Evolutionary conservation across 495 filamentous ascomycete genomes (phyloP).

Genomic region (Friedmanniomyces endolithicus): DNA sequence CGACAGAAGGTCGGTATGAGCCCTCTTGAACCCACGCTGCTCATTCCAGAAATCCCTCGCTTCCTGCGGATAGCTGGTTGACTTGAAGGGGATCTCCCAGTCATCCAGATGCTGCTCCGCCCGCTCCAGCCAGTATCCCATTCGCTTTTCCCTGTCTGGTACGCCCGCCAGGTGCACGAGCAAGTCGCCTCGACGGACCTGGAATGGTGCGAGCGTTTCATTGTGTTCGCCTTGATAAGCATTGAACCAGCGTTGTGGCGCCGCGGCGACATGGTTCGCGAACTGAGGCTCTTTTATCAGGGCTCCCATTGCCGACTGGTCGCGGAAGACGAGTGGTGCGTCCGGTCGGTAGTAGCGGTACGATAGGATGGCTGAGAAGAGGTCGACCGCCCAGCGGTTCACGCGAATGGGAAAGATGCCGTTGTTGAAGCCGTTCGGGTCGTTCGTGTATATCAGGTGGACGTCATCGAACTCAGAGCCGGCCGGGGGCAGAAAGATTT

Average conservation of each 20-base stretch:
- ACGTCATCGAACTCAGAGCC: conserved; percentile 30
- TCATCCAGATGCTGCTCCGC: conserved; percentile 31
- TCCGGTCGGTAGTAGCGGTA: conserved; percentile 35
- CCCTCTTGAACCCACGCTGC: conserved; percentile 13
- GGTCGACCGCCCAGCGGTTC: conserved; percentile 36
- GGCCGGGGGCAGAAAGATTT: conserved; percentile 40
- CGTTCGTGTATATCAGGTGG: conserved; percentile 37
- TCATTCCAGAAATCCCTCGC: conserved; percentile 30
- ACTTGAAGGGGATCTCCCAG: conserved; percentile 30
- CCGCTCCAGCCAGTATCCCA: conserved; percentile 25
- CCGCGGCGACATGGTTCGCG: conserved; percentile 13
- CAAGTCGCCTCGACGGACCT: conserved; percentile 27
- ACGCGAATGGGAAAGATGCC: conserved; percentile 43
- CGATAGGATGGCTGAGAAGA: conserved; percentile 36
- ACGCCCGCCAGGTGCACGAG: conserved; percentile 32
- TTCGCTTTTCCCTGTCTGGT: conserved; percentile 22
- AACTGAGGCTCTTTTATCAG: conserved; percentile 28
- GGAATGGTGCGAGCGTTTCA: conserved; percentile 22
- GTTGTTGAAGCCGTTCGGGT: conserved; percentile 46
- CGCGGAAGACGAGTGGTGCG: conserved; percentile 27
- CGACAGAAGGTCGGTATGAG: conserved; percentile 1
- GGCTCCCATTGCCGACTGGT: conserved; percentile 30
- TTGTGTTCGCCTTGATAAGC: conserved; percentile 28
- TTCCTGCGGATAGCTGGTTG: conserved; percentile 30
- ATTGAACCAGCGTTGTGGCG: conserved; percentile 35